Evolutionary conservation across 345 rosid genomes (phyloP), one percentile per base, ranked within the genome.

Genomic region (Populus pruinosa): DNA sequence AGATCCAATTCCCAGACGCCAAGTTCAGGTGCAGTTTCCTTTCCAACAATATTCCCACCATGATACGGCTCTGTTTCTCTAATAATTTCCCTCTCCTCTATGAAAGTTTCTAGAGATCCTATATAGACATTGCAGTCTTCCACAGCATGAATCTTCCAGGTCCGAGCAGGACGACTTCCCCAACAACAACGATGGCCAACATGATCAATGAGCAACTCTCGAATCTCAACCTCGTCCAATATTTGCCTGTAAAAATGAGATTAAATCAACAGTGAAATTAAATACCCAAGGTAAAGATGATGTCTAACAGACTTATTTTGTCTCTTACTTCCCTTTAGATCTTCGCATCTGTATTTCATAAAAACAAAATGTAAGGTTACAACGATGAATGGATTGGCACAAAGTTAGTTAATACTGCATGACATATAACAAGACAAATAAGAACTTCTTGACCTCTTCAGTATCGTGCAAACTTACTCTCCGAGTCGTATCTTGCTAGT

Each of bases 111-210:
- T 6, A 96, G 90, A 68, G 97, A 92, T 74, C 99, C 99, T 4
- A 92, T 93, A 76, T 93, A 92, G 71, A 96, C 98, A 84, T 93
- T 93, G 83, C 99, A 96, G 87, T 92, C 99, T 83, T 96, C 99
- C 4, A 93, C 77, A 0, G 92, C 83, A 39, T 69, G 92, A 86
- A 96, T 96, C 88, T 85, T 96, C 98, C 99, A 96, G 5, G 97
- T 87, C 53, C 99, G 90, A 87, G 99, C 95, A 36, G 96, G 99
- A 74, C 90, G 95, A 76, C 99, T 96, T 78, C 98, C 99, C 98
- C 98, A 93, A 85, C 99, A 96, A 70, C 97, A 96, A 66, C 91
- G 93, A 77, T 93, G 99, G 39, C 95, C 97, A 13, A 96, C 90
- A 76, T 92, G 96, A 79, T 93, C 96, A 72, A 96, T 90, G n/a